Evolutionary conservation across 768 basidiomycete genomes (phyloP).

Genomic region (Lentinula raphanica): DNA sequence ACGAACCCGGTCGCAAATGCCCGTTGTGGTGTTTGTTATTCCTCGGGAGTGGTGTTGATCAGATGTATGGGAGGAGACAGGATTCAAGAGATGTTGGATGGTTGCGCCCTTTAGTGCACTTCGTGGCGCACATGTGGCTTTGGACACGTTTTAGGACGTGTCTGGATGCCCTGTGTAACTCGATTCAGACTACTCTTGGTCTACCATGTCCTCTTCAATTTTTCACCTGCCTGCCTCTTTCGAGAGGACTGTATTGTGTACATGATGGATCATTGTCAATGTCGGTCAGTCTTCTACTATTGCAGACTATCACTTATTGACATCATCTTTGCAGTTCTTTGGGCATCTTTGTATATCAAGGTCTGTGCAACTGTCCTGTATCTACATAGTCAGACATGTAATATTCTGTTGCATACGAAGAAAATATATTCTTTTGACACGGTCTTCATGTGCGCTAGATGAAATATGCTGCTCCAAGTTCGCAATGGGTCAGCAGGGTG

Average conservation of each 20-base stretch:
- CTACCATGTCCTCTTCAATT: neutral
- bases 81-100: neutral
- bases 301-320: too few species aligned
- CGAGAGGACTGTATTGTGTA: neutral
- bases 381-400: too few species aligned
- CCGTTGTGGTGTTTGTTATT: neutral
- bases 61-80: neutral
- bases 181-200: conserved; percentile 9
- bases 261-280: too few species aligned
- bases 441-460: too few species aligned
- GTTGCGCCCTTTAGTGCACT: conserved; percentile 9
- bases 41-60: neutral
- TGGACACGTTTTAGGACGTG: neutral
- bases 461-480: too few species aligned
- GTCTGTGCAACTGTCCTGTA: too few species aligned
- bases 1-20: neutral
- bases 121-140: conserved; percentile 4
- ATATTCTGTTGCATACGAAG: too few species aligned
- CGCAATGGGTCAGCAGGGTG: too few species aligned
- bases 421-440: too few species aligned
- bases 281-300: too few species aligned
- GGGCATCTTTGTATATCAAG: too few species aligned
- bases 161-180: conserved; percentile 1
- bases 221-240: neutral
- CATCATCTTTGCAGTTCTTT: too few species aligned